Base-by-base conservation (phyloP, 164 flowering plant species). In the Chimonanthus praecox region DNA sequence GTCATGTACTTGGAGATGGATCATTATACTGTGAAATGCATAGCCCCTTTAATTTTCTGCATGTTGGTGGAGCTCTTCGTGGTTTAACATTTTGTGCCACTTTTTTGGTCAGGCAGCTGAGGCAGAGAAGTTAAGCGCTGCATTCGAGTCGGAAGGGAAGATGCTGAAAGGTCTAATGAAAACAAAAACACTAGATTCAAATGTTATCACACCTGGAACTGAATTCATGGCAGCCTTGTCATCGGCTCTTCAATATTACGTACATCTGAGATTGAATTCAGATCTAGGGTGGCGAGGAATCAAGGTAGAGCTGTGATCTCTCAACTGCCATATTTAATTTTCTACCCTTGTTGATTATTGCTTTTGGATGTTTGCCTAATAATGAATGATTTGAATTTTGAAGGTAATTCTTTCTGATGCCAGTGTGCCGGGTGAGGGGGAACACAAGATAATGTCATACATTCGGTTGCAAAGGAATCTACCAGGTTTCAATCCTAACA, bases 331-430 rank as follows among this genome's bases (percentile, higher is more conserved):
- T 10, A 33, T 7, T 20, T 61, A 47, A 5, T 47, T 16, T 6
- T 48, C 43, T 67, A 9, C 2, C 43, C 3, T 13, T 54, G 60
- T 54, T 54, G 5, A 54, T 3, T 54, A 3, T 54, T 54, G 16
- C 33, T 54, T 5, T n/a, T 0, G 60, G 60, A 13, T 11, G 16
- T 66, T 66, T 50, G 15, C 21, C 7, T 20, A 8, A 69, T 21
- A 8, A 10, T 65, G 16, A 15, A 9, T 47, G 69, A 11, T 33
- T 33, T 33, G 50, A 20, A 60, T 75, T 65, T 63, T 48, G 44
- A 68, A 88, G 89, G 94, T 88, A 3, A 81, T 90, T 71, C 87
- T 90, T 51, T 88, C 94, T 51, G 92, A 90, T 79, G 85, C 90
- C 49, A 87, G 75, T 79, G 92, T 86, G 10, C 89, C 88, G 49